Conservation (phyloP, 1,284 basidiomycete species). For the Schizophyllum amplum region DNA sequence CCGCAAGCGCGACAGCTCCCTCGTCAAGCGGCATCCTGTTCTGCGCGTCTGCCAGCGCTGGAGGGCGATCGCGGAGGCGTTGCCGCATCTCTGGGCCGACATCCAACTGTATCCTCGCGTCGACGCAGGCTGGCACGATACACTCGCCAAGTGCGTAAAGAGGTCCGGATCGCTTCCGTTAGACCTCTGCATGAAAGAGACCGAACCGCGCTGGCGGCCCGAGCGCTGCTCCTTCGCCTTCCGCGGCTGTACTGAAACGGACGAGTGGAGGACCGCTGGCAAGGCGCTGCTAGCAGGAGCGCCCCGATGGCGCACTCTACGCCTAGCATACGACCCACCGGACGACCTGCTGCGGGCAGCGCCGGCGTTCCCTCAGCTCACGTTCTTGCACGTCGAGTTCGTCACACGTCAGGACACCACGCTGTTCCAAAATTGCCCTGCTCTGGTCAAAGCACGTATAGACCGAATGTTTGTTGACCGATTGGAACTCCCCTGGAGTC, state of each 20-base stretch:
- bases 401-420: neutral
- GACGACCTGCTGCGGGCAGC: neutral
- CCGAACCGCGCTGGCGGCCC: neutral
- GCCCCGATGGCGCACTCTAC: neutral
- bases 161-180: neutral
- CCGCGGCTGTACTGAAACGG: neutral
- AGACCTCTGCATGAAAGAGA: neutral
- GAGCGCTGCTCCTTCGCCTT: neutral
- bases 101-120: neutral
- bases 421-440: neutral
- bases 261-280: too few species aligned
- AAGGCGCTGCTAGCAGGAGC: neutral
- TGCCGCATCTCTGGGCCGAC: constrained; percentile 1
- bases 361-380: neutral
- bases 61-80: constrained; percentile 1
- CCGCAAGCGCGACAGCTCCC: neutral
- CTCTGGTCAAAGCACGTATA: neutral
- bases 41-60: constrained; percentile 1
- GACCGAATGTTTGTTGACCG: neutral
- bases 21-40: neutral
- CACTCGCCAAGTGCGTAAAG: neutral
- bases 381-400: neutral
- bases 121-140: neutral
- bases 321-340: neutral
- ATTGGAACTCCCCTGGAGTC: neutral